A percentile compares a stretch with the other conserved stretches of the same genome.
Evolutionary conservation across 2,329 filamentous ascomycete genomes (phyloP).

Genomic region (Purpureocillium lavendulum): DNA sequence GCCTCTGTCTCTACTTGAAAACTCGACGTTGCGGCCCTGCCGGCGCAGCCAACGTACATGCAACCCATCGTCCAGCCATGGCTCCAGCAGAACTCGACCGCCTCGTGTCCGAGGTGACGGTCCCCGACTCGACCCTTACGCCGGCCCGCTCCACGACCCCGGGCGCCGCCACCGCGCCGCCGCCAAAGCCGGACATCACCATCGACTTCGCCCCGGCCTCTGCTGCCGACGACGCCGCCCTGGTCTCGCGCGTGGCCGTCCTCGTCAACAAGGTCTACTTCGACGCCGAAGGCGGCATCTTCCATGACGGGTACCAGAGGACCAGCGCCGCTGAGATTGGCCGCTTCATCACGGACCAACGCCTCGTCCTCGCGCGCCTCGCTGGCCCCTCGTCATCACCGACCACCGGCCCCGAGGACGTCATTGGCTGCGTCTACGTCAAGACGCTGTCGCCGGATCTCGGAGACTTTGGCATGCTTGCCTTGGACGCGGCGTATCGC

Average conservation of each 20-base stretch:
- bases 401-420: not conserved
- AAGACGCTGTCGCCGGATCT: slow-evolving; percentile 10
- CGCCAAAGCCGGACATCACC: slow-evolving; percentile 2
- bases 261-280: slow-evolving; percentile 18
- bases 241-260: slow-evolving; percentile 4
- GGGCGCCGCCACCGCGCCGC: not conserved
- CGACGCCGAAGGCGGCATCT: slow-evolving; percentile 17
- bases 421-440: slow-evolving; percentile 18
- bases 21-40: too few relatives aligned
- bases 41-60: too few relatives aligned
- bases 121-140: not conserved
- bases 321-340: slow-evolving; percentile 13
- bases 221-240: slow-evolving; percentile 10
- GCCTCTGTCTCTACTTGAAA: too few relatives aligned
- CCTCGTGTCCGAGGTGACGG: not conserved
- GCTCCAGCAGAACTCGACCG: too few relatives aligned
- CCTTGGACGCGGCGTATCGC: slow-evolving; percentile 13
- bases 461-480: slow-evolving; percentile 20
- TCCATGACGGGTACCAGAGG: slow-evolving; percentile 16
- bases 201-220: slow-evolving; percentile 12
- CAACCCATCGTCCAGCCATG: too few relatives aligned
- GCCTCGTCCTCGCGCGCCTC: slow-evolving; percentile 16
- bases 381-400: not conserved
- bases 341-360: slow-evolving; percentile 10
- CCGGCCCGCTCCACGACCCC: not conserved